Evolutionary conservation across 805 yeast genomes (phyloP), one percentile per base, ranked within the genome.

Genomic region (Candida schatavii): DNA sequence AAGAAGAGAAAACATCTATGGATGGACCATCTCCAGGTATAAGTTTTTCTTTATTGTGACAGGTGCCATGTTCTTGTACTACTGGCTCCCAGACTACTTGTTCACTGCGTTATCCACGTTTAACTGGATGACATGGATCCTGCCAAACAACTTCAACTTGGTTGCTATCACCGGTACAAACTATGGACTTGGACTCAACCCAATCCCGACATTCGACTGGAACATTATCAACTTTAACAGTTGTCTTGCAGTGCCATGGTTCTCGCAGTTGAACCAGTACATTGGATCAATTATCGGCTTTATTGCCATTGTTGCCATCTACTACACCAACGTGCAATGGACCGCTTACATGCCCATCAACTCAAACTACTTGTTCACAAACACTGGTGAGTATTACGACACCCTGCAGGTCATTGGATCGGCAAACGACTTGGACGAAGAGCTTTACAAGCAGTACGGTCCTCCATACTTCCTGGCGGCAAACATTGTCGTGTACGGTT

Each of bases 381-480:
- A 78, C 51, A 66, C 61, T 15, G 85, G 80, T 31, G 57, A 62
- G n/a, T 25, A 54, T 0, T 80, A 65, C 56, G 55, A 64, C 9
- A 76, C 78, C 32, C 56, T 64, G 10, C 47, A 62, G 36, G 62
- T 80, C 22, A 48, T 80, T 30, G 55, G 70, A 37, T 53, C 49
- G 3, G 51, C 67, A 15, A 66, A 66, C 45, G 45, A 55, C 13
- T 54, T 61, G 22, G 59, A 58, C 37, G 21, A 49, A 28, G 45
- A 39, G 10, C 54, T 55, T 36, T 61, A 59, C 42, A 35, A 52
- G 6, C 37, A 35, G 17, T 44, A 46, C 34, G 63, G 66, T n/a
- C 66, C 66, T 3, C 64, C 67, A 35, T 62, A 51, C 38, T 57
- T 55, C 37, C 35, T 61, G 1, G 67, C 67, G 15, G 64, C 51